Conservation (phyloP, 2,329 filamentous ascomycete species). For the Colletotrichum tanaceti region DNA sequence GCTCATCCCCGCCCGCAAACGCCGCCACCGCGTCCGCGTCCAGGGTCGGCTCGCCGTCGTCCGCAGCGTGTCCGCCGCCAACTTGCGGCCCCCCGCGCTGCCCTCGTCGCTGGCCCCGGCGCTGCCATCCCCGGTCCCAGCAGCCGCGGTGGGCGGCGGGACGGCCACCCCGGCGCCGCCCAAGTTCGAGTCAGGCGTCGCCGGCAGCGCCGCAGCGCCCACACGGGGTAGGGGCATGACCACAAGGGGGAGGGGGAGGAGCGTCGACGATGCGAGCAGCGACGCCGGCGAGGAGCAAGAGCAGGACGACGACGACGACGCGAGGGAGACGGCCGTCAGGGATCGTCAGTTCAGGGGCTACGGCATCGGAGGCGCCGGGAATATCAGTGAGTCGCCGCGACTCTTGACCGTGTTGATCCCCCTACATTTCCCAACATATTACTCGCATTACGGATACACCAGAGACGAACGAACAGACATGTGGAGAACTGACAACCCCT, state of each 20-base stretch:
- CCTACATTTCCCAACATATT: no score
- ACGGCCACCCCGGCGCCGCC: conserved; percentile 23
- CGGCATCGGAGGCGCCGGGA: conserved; percentile 54
- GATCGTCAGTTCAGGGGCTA: conserved; percentile 52
- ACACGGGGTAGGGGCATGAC: not conserved
- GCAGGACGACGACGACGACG: conserved; percentile 46
- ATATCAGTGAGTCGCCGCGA: conserved; percentile 55
- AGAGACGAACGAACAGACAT: not conserved
- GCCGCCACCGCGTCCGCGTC: conserved; percentile 51
- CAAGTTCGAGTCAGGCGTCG: conserved; percentile 42
- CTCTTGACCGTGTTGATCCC: no score
- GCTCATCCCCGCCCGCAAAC: conserved; percentile 47
- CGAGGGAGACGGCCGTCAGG: conserved; percentile 45
- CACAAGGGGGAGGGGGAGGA: conserved; percentile 35
- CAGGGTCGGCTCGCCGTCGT: conserved; percentile 53
- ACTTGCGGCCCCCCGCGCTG: conserved; percentile 40
- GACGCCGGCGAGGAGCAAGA: conserved; percentile 40
- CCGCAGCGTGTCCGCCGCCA: conserved; percentile 50
- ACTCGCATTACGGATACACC: not conserved
- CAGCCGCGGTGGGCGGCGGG: conserved; percentile 3
- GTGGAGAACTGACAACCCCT: not conserved
- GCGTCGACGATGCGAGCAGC: conserved; percentile 42
- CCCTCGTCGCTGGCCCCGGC: conserved; percentile 25
- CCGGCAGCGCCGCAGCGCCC: conserved; percentile 31
- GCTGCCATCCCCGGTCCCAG: conserved; percentile 28